These are phyloP conservation scores for Fagopyrum homotropicum DNA, from an alignment of 148 eudicot genomes.

Conservation along the genomic window DNA sequence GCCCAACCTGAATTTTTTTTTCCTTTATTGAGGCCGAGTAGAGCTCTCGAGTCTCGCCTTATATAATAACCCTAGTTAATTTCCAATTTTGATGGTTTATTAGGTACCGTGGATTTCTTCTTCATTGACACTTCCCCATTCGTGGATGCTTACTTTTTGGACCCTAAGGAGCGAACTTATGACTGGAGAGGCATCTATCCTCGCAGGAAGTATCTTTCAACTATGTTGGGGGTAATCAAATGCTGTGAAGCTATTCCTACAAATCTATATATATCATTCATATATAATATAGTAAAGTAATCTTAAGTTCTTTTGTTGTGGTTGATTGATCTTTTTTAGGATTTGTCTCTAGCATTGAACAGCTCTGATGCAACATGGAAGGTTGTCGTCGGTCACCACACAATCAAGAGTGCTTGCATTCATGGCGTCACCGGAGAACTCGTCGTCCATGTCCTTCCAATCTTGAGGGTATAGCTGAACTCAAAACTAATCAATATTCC, in stretches of 20 bases:
- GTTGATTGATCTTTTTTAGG: conserved; percentile 16
- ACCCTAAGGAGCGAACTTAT: conserved; percentile 32
- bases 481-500: not conserved
- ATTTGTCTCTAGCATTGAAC: conserved; percentile 30
- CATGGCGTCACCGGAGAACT: conserved; percentile 83
- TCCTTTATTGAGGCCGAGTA: too few species aligned
- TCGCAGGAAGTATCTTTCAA: conserved; percentile 32
- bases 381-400: conserved; percentile 85
- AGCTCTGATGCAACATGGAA: conserved; percentile 79
- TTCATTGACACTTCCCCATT: conserved; percentile 83
- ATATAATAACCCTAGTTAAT: too few species aligned
- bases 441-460: conserved; percentile 59
- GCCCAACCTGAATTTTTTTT: too few species aligned
- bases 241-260: too few species aligned
- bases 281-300: not conserved
- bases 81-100: not conserved
- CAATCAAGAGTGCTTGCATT: conserved; percentile 69
- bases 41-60: too few species aligned
- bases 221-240: conserved; percentile 19
- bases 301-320: not conserved
- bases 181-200: conserved; percentile 78
- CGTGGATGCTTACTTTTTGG: conserved; percentile 45
- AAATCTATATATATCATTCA: not conserved
- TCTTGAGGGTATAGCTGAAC: conserved; percentile 8
- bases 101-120: conserved; percentile 64